Evolutionary conservation across 371 early-diverging fungal species (phyloP).

Genomic region (Mortierella sp.): DNA sequence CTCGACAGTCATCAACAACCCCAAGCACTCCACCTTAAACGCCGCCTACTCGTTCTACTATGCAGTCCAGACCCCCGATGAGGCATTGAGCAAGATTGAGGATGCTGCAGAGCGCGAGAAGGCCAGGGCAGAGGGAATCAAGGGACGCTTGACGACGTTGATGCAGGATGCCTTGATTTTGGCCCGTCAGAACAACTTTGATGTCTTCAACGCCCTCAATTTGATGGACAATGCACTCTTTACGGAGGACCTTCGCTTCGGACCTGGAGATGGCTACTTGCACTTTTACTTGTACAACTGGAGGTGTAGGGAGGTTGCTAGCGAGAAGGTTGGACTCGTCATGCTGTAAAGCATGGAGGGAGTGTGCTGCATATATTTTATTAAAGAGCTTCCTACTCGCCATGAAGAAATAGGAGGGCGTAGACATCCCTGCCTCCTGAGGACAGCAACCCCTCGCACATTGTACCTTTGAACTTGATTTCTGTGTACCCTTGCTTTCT

Average conservation of each 20-base stretch:
- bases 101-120: slow-evolving; percentile 58
- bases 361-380: not conserved
- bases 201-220: slow-evolving; percentile 94
- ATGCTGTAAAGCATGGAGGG: slow-evolving; percentile 71
- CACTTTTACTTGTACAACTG: slow-evolving; percentile 98
- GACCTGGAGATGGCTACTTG: slow-evolving; percentile 92
- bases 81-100: slow-evolving; percentile 55
- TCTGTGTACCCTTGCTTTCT: no score
- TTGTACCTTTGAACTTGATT: no score
- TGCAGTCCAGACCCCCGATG: slow-evolving; percentile 71
- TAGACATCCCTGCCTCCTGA: no score
- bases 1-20: slow-evolving; percentile 87
- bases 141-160: slow-evolving; percentile 69
- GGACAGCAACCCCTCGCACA: no score
- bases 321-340: slow-evolving; percentile 87
- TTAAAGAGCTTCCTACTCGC: no score
- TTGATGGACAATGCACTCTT: slow-evolving; percentile 87
- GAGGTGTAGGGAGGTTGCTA: slow-evolving; percentile 76
- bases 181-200: slow-evolving; percentile 82
- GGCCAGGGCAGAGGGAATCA: slow-evolving; percentile 60
- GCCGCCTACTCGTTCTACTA: slow-evolving; percentile 97
- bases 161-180: slow-evolving; percentile 83
- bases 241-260: slow-evolving; percentile 89
- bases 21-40: slow-evolving; percentile 81
- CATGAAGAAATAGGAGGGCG: no score